Base-by-base conservation (phyloP, 164 flowering plant species). In the Berberis vulgaris region DNA sequence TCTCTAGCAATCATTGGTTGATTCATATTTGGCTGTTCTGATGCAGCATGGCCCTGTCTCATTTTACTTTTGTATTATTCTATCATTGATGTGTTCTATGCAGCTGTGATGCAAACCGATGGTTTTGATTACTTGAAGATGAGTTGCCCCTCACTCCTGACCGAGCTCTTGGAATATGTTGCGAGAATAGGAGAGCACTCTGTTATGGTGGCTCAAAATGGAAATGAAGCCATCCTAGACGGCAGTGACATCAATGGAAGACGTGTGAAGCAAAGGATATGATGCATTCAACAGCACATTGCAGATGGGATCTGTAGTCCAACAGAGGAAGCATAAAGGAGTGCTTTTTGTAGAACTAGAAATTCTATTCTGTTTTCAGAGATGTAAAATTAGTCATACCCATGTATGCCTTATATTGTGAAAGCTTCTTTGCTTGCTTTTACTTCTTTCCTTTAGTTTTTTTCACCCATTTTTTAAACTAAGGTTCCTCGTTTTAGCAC, bases 191-290 rank as follows among this genome's bases (percentile, higher is more conserved):
- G 72, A 7, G 90, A 86, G 69, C 86, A 81, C 61, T 80, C 83
- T 2, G 67, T 73, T 41, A 61, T 72, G 2, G 41, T 67, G n/a
- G 41, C 72, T 56, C 72, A 81, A 60, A 77, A 83, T 12, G 78
- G 80, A 43, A 82, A 72, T 67, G 91, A 81, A 68, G 72, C 69
- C 6, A 57, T 81, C 39, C 77, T 81, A 1, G 94, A 89, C 67
- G 94, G 90, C 11, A 72, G 85, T 66, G 97, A 89, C 63, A 59
- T 67, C 44, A 84, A 82, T 55, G 92, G 97, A 2, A 79, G 97
- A 66, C 86, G 94, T 26, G 94, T 89, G 78, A 89, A 87, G 77
- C 97, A 78, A 62, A 69, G 94, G 72, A 64, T 82, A 59, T 84
- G 67, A 57, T 47, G 4, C 11, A 38, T 38, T 2, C 62, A 9